Evolutionary conservation across 495 filamentous ascomycete genomes (phyloP).

Genomic region (Tetracladium marchalianum): DNA sequence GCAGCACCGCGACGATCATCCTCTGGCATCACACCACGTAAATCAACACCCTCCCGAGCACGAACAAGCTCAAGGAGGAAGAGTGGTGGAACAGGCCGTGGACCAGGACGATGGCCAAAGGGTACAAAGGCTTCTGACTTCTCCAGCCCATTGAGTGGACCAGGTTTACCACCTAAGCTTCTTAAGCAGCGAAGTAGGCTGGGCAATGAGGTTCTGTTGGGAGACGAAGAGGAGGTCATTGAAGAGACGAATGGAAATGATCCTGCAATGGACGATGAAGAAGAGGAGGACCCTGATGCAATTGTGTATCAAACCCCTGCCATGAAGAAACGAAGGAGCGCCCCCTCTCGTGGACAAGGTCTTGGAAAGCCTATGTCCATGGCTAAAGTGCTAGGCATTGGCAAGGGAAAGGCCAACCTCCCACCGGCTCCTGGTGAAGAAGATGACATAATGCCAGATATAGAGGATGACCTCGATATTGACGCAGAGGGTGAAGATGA

Average conservation of each 20-base stretch:
- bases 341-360: conserved; percentile 4
- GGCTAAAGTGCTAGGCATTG: conserved; percentile 18
- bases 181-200: conserved; percentile 24
- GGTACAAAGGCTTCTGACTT: conserved; percentile 48
- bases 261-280: conserved; percentile 17
- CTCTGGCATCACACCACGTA: conserved; percentile 7
- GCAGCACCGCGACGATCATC: conserved; percentile 4
- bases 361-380: conserved; percentile 10
- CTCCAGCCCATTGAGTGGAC: conserved; percentile 44
- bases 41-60: conserved; percentile 9
- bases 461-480: conserved; percentile 7
- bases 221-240: conserved; percentile 18
- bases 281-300: conserved; percentile 21
- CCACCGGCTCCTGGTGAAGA: too few species aligned
- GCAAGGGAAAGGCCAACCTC: conserved; percentile 10
- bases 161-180: conserved; percentile 42
- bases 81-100: conserved; percentile 40
- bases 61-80: conserved; percentile 10
- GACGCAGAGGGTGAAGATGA: conserved; percentile 22
- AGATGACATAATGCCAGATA: not conserved
- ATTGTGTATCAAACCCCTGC: conserved; percentile 19
- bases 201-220: conserved; percentile 16
- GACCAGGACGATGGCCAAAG: conserved; percentile 42
- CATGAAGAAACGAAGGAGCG: conserved; percentile 6
- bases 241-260: conserved; percentile 7